Base-by-base conservation (phyloP, 371 early-diverging fungal species). In the Rhizopus arrhizus region DNA sequence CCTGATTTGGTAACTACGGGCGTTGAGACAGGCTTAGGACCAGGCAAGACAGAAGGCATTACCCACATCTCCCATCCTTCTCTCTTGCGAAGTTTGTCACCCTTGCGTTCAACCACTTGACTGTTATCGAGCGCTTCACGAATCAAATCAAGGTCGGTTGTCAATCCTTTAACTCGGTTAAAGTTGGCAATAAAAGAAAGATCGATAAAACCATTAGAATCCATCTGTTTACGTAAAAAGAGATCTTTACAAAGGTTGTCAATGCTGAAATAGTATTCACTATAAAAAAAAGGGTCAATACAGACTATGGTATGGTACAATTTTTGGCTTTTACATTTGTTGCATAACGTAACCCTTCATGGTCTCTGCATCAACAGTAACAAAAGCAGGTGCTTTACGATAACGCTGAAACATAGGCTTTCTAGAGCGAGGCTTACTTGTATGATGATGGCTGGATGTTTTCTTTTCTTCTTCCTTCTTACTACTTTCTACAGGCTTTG, bases 161-260 rank as follows among this genome's bases (percentile, higher is more conserved):
- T 84, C 34, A 91, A 74, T 8, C 78, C 72, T 73, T 87, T 91
- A 53, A 97, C 86, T 34, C 97, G 90, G 72, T 94, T 94, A 73
- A 97, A 97, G 59, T 84, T 84, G 41, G 91, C 87, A 56, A 97
- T 68, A 4, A 94, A 70, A 5, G 74, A 69, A 32, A 96, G 56
- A 15, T 86, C 82, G 13, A 95, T 91, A 61, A 74, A 93, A 32
- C 95, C 95, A 59, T 90, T 81, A 1, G 73, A 55, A 58, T 92
- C 86, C 96, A 97, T 97, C 73, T 86, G 93, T 33, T 82, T 79
- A 52, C 98, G 90, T 81, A 97, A 91, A 71, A 85, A 96, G 15
- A 95, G 77, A 68, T 97, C 98, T 58, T 90, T 90, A 86, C 93
- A 93, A 48, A 97, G 75, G 70, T 97, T 97, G 55, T 96, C 96